Evolutionary conservation across 768 basidiomycete genomes (phyloP).

Genomic region (Tricholoma saponaceum): DNA sequence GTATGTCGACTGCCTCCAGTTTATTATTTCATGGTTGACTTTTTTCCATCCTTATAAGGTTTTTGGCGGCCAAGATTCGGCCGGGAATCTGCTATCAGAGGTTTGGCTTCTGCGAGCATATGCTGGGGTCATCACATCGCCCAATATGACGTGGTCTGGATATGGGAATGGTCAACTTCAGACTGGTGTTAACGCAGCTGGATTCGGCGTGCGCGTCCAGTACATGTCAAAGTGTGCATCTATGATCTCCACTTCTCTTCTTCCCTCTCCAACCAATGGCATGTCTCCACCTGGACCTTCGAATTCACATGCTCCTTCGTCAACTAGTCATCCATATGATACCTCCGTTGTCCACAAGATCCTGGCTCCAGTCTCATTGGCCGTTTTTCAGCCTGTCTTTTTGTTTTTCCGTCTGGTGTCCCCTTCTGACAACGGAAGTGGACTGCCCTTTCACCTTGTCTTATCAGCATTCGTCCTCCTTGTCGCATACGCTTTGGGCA

Average conservation of each 20-base stretch:
- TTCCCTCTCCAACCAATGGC: conserved; percentile 17
- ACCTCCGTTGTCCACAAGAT: conserved; percentile 44
- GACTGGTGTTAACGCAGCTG: conserved; percentile 61
- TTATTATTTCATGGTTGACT: background rate
- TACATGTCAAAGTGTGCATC: conserved; percentile 62
- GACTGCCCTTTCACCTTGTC: background rate
- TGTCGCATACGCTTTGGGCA: conserved; percentile 49
- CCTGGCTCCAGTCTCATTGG: conserved; percentile 40
- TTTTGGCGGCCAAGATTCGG: conserved; percentile 70
- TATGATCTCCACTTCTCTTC: conserved; percentile 19
- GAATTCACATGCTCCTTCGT: background rate
- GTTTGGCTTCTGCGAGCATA: conserved; percentile 79
- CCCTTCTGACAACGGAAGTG: conserved; percentile 9
- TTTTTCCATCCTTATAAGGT: conserved; percentile 28
- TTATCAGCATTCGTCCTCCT: conserved; percentile 33
- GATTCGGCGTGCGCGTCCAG: conserved; percentile 58
- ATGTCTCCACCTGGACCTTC: conserved; percentile 8
- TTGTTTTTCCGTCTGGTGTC: conserved; percentile 32
- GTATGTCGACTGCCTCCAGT: conserved; percentile 27
- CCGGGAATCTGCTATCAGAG: conserved; percentile 67
- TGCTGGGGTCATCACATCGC: conserved; percentile 52
- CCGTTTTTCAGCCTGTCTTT: conserved; percentile 30
- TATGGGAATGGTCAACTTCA: conserved; percentile 61
- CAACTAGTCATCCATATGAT: conserved; percentile 17
- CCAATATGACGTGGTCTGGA: conserved; percentile 55